A percentile compares a stretch with the other conserved stretches of the same genome.
Evolutionary conservation across 169 alveolate genomes (phyloP).

Genomic region (Haemoproteus tartakovskyi): DNA sequence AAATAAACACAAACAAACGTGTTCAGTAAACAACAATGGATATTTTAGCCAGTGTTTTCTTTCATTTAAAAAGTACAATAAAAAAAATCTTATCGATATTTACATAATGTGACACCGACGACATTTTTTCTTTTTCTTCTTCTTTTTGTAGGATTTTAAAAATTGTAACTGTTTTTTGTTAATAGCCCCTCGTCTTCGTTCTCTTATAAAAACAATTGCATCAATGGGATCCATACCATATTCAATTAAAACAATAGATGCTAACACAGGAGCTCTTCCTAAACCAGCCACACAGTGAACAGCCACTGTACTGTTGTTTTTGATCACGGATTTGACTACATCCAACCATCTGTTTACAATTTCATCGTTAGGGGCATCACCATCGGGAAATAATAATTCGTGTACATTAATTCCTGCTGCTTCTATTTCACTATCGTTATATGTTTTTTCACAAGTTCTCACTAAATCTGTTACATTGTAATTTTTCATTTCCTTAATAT

Average conservation of each 20-base stretch:
- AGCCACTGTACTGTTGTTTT: slow-evolving; percentile 83
- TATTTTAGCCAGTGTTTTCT: no score
- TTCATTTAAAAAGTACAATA: no score
- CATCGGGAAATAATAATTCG: slow-evolving; percentile 87
- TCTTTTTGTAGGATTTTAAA: slow-evolving; percentile 74
- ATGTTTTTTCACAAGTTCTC: slow-evolving; percentile 88
- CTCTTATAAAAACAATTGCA: slow-evolving; percentile 86
- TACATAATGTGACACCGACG: slow-evolving; percentile 68
- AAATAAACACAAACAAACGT: no score
- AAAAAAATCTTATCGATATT: no score
- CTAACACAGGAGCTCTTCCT: slow-evolving; percentile 92
- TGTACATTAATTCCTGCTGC: slow-evolving; percentile 78
- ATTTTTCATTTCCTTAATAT: slow-evolving; percentile 79
- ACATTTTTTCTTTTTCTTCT: slow-evolving; percentile 66
- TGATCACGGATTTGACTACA: slow-evolving; percentile 76
- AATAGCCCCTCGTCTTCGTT: slow-evolving; percentile 84
- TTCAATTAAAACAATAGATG: slow-evolving; percentile 87
- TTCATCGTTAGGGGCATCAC: slow-evolving; percentile 88
- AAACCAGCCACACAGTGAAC: slow-evolving; percentile 93
- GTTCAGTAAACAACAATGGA: no score
- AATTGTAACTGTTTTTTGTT: slow-evolving; percentile 79
- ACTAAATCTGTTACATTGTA: slow-evolving; percentile 85
- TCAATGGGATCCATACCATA: slow-evolving; percentile 88
- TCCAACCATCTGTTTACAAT: slow-evolving; percentile 83
- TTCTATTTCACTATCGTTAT: slow-evolving; percentile 75